These are phyloP conservation scores for Gossypium aridum DNA, from an alignment of 441 rosid species.

Conservation along the genomic window DNA sequence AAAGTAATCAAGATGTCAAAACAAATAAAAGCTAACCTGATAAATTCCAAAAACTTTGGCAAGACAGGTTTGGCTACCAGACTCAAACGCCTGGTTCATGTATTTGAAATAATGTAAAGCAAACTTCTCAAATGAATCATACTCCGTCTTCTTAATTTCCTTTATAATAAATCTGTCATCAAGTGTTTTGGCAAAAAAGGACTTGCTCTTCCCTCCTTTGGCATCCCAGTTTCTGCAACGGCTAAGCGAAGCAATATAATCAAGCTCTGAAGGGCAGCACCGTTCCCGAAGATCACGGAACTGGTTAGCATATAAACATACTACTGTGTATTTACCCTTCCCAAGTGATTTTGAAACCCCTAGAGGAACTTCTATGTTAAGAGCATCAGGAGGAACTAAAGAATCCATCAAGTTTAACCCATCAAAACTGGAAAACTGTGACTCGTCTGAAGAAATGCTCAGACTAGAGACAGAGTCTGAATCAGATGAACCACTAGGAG, in stretches of 20 bases:
- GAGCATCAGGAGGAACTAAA: conserved; percentile 42
- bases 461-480: conserved; percentile 38
- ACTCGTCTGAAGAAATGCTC: conserved; percentile 42
- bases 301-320: conserved; percentile 64
- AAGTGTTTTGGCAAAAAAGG: conserved; percentile 78
- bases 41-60: conserved; percentile 94
- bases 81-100: conserved; percentile 66
- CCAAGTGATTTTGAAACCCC: conserved; percentile 58
- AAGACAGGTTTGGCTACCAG: conserved; percentile 89
- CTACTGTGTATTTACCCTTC: conserved; percentile 77
- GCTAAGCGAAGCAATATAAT: conserved; percentile 77
- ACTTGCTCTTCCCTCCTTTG: conserved; percentile 94
- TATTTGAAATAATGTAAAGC: conserved; percentile 76
- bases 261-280: conserved; percentile 75
- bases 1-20: neutral
- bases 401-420: conserved; percentile 64
- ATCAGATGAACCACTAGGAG: conserved; percentile 55
- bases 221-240: conserved; percentile 97
- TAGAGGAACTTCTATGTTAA: conserved; percentile 53
- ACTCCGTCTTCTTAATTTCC: conserved; percentile 93
- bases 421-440: conserved; percentile 73
- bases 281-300: conserved; percentile 67
- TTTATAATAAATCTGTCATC: conserved; percentile 88
- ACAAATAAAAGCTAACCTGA: conserved; percentile 49
- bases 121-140: conserved; percentile 81